Evolutionary conservation across 495 filamentous ascomycete genomes (phyloP).

Genomic region (Tetracladium setigerum): DNA sequence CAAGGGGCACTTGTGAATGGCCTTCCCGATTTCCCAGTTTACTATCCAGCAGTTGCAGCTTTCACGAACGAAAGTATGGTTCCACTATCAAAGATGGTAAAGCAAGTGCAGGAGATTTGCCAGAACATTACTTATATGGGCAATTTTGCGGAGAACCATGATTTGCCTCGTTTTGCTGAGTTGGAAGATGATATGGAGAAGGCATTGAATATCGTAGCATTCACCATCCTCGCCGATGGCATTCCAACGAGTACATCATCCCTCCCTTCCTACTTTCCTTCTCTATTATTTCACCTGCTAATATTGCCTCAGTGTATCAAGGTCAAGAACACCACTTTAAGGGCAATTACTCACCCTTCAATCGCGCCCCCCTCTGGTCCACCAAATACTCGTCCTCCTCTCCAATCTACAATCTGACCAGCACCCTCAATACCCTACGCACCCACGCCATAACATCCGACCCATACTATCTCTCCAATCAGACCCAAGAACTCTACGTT

Average conservation of each 20-base stretch:
- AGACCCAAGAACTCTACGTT: no score
- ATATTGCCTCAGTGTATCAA: conserved; percentile 32
- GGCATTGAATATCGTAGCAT: conserved; percentile 29
- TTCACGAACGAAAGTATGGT: conserved; percentile 32
- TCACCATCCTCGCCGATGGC: conserved; percentile 49
- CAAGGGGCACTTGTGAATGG: conserved; percentile 36
- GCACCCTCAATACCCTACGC: no score
- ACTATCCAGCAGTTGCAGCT: no score
- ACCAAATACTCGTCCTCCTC: conserved; percentile 36
- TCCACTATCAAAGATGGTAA: neutral
- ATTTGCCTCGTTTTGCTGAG: conserved; percentile 58
- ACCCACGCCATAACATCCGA: no score
- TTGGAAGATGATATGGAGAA: conserved; percentile 28
- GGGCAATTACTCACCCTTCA: conserved; percentile 48
- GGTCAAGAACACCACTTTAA: conserved; percentile 65
- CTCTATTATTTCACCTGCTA: no score
- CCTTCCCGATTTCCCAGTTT: conserved; percentile 31
- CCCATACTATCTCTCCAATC: no score
- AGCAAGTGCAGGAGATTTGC: conserved; percentile 27
- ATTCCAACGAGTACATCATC: conserved; percentile 36
- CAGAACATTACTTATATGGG: conserved; percentile 57
- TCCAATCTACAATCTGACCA: no score
- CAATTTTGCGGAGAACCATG: conserved; percentile 73
- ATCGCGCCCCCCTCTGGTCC: conserved; percentile 69
- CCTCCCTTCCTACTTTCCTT: no score